phyloP scores from a whole-genome alignment of 306 rosid species.

The Inga laurina region DNA sequence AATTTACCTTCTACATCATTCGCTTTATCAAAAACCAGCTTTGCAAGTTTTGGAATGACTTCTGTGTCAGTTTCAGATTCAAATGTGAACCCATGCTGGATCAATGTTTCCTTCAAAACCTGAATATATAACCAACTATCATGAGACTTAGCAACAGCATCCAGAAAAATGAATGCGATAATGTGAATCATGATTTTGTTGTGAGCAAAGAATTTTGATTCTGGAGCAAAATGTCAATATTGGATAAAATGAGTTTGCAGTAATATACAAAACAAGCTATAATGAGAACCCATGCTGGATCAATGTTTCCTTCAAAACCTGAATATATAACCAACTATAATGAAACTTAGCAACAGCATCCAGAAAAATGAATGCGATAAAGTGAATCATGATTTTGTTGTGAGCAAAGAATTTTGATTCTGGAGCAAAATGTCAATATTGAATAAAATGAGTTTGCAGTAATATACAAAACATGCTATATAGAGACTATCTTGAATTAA shows the following conservation, averaged over 20 bases:
- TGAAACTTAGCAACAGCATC: conserved; percentile 7
- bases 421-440: background rate
- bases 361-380: background rate
- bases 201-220: background rate
- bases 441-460: background rate
- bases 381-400: background rate
- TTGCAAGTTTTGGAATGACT: conserved; percentile 98
- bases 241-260: background rate
- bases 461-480: conserved; percentile 4
- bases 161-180: background rate
- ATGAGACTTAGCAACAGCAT: conserved; percentile 12
- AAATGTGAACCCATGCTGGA: conserved; percentile 80
- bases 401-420: background rate
- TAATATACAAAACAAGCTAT: background rate
- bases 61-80: conserved; percentile 96
- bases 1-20: conserved; percentile 73
- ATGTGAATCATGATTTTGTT: background rate
- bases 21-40: conserved; percentile 86
- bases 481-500: too few relatives aligned
- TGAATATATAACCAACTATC: conserved; percentile 35
- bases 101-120: conserved; percentile 88
- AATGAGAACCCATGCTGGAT: conserved; percentile 79
- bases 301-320: conserved; percentile 91
- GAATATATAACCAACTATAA: conserved; percentile 29
- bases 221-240: background rate